phyloP scores from a whole-genome alignment of 2,329 filamentous ascomycete species.

The Ophiostoma triangulosporum region DNA sequence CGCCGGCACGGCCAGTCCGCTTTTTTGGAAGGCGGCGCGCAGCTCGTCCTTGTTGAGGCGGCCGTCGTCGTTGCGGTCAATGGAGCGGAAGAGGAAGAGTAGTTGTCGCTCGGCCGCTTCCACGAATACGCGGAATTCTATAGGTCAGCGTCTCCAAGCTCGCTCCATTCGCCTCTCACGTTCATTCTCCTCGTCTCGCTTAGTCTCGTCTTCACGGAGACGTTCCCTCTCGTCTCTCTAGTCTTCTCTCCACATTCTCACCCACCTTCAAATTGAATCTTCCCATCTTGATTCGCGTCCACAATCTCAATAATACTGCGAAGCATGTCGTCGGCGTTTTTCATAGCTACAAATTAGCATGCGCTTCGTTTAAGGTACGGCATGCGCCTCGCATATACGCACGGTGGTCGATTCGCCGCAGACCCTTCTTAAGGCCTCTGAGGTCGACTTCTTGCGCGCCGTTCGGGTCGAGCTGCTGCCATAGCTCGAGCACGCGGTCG shows the following conservation, averaged over 20 bases:
- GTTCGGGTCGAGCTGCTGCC: constrained; percentile 67
- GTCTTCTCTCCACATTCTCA: neutral
- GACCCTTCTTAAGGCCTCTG: constrained; percentile 67
- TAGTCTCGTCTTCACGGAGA: no score
- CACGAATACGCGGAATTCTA: constrained; percentile 85
- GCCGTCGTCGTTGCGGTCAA: constrained; percentile 76
- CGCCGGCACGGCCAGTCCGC: constrained; percentile 65
- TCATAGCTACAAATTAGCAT: constrained; percentile 41
- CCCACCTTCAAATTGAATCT: constrained; percentile 81
- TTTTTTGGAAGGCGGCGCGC: constrained; percentile 59
- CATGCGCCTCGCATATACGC: constrained; percentile 17
- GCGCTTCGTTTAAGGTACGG: no score
- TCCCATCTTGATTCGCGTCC: constrained; percentile 73
- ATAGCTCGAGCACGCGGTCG: constrained; percentile 69
- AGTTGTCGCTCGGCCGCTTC: constrained; percentile 77
- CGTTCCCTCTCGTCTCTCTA: neutral
- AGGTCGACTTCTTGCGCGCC: constrained; percentile 71
- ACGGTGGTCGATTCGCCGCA: constrained; percentile 89
- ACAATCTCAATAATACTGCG: constrained; percentile 68
- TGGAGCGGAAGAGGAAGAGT: constrained; percentile 65
- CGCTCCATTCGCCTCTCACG: no score
- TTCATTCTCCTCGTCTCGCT: no score
- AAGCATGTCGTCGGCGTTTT: constrained; percentile 82
- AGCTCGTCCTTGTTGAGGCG: constrained; percentile 80
- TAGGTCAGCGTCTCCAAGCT: no score